Percentiles rank a stretch among this genome's conserved stretches.
Conservation (phyloP, 2,329 filamentous ascomycete species). For the Geoglossum cookeanum region DNA sequence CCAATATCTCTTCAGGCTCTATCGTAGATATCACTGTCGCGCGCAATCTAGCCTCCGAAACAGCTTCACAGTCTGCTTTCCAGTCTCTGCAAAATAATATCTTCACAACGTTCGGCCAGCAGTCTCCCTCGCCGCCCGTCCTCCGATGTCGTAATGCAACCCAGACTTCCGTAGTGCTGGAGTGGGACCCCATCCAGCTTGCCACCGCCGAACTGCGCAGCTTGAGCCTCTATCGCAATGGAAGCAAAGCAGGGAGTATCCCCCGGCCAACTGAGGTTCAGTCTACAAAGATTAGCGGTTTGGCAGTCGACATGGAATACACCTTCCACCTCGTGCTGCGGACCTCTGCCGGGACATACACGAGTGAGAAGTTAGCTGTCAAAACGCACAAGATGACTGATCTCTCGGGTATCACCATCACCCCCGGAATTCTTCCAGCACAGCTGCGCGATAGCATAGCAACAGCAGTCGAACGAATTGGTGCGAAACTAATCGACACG, state of each 20-base stretch:
- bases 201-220: slow-evolving; percentile 83
- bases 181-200: slow-evolving; percentile 90
- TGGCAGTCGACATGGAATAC: slow-evolving; percentile 94
- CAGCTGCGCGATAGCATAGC: slow-evolving; percentile 53
- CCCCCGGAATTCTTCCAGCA: slow-evolving; percentile 65
- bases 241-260: slow-evolving; percentile 89
- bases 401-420: slow-evolving; percentile 85
- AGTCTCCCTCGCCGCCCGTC: slow-evolving; percentile 54
- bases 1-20: slow-evolving; percentile 85
- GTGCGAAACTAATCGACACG: slow-evolving; percentile 73
- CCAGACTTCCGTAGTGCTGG: slow-evolving; percentile 92
- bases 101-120: slow-evolving; percentile 65
- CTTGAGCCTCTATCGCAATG: slow-evolving; percentile 83
- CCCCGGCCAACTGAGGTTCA: slow-evolving; percentile 71
- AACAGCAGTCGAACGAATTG: slow-evolving; percentile 66
- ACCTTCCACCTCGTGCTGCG: slow-evolving; percentile 81
- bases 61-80: slow-evolving; percentile 56
- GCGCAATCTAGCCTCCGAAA: slow-evolving; percentile 67
- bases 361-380: slow-evolving; percentile 66
- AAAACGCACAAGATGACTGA: slow-evolving; percentile 98
- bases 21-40: slow-evolving; percentile 95
- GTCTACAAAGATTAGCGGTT: slow-evolving; percentile 88
- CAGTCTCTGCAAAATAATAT: slow-evolving; percentile 75
- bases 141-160: slow-evolving; percentile 92
- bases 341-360: slow-evolving; percentile 74